Evolutionary conservation across 257 asterid genomes (phyloP).

Genomic region (Solanum phureja): DNA sequence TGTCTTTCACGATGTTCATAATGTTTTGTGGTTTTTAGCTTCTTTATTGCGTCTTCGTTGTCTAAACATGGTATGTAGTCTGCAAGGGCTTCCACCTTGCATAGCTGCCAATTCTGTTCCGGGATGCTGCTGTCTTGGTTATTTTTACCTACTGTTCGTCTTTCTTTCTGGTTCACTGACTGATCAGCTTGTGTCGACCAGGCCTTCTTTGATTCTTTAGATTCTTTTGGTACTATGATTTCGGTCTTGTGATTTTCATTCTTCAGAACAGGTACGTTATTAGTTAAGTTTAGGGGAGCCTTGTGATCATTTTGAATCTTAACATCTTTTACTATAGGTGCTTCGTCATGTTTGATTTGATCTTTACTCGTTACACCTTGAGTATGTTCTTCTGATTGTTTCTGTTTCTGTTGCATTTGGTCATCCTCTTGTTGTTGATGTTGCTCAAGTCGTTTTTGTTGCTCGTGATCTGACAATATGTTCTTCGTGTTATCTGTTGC

Average conservation of each 20-base stretch:
- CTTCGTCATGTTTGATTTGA: constrained; percentile 58
- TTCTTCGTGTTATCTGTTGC: constrained; percentile 9
- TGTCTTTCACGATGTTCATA: constrained; percentile 86
- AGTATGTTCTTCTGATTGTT: constrained; percentile 21
- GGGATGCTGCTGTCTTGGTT: constrained; percentile 17
- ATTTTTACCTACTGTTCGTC: constrained; percentile 29
- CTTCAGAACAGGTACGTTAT: not conserved
- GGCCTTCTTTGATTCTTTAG: constrained; percentile 42
- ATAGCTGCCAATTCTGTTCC: constrained; percentile 45
- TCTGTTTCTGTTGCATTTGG: constrained; percentile 23
- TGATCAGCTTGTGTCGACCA: constrained; percentile 81
- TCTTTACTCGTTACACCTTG: constrained; percentile 38
- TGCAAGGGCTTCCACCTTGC: constrained; percentile 59
- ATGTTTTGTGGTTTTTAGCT: constrained; percentile 37
- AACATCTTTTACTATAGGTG: not conserved
- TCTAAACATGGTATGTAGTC: constrained; percentile 92
- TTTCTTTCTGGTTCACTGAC: constrained; percentile 64
- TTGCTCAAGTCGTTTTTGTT: constrained; percentile 37
- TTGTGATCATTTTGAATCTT: not conserved
- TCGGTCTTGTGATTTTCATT: not conserved
- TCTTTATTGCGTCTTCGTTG: constrained; percentile 55
- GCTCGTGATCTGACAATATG: constrained; percentile 54
- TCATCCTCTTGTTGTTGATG: constrained; percentile 56
- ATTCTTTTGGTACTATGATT: constrained; percentile 36
- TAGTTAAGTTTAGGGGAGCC: not conserved